Evolutionary conservation across 306 rosid species (phyloP).

Genomic region (Vigna reflexopilosa): DNA sequence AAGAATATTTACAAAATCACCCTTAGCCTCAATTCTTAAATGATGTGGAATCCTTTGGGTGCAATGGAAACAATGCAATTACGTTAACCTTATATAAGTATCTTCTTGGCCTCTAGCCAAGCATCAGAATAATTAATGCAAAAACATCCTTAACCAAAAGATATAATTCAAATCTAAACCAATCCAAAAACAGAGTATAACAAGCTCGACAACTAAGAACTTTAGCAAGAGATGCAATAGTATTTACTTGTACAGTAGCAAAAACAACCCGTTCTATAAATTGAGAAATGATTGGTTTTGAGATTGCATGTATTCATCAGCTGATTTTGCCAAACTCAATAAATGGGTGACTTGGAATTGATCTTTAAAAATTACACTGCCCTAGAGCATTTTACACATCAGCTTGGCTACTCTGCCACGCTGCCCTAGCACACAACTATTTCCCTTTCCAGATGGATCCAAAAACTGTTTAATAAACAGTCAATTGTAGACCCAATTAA

Average conservation of each 20-base stretch:
- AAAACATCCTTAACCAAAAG: background rate
- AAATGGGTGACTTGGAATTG: background rate
- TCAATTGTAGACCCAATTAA: conserved; percentile 20
- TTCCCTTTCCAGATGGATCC: conserved; percentile 14
- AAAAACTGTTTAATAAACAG: background rate
- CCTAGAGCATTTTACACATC: background rate
- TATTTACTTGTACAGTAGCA: conserved; percentile 4
- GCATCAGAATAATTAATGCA: conserved; percentile 4
- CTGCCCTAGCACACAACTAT: conserved; percentile 35
- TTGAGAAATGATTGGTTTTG: background rate
- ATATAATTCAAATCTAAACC: too few relatives aligned
- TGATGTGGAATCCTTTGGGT: too few relatives aligned
- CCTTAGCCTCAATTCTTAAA: too few relatives aligned
- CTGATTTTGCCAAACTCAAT: background rate
- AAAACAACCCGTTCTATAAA: conserved; percentile 1
- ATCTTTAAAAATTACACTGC: background rate
- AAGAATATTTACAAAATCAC: too few relatives aligned
- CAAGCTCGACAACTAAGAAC: background rate
- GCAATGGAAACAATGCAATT: background rate
- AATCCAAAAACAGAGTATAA: background rate
- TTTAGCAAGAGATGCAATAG: conserved; percentile 22
- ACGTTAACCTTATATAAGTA: background rate
- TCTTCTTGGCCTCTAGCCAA: conserved; percentile 14
- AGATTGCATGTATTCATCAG: background rate
- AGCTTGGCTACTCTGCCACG: conserved; percentile 15